Evolutionary conservation across 306 rosid species (phyloP).

Genomic region (Glycine tomentella): DNA sequence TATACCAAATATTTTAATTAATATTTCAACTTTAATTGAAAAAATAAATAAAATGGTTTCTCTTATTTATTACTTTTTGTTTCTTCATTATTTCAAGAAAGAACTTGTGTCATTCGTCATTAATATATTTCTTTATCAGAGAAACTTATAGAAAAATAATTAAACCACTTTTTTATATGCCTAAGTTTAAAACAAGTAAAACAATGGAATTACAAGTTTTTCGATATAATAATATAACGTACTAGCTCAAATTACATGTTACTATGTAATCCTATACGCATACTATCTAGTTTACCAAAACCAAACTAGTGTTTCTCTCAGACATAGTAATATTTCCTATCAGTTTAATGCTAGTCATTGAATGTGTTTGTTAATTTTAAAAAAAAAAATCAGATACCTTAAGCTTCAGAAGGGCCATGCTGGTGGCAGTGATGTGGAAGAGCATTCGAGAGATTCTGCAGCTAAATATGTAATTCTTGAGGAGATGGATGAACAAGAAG

Average conservation of each 20-base stretch:
- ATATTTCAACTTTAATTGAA: too few relatives aligned
- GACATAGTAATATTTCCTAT: constrained; percentile 17
- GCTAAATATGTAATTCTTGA: constrained; percentile 91
- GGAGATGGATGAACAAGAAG: constrained; percentile 79
- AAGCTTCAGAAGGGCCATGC: constrained; percentile 68
- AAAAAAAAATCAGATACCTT: constrained; percentile 62
- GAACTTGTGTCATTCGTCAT: too few relatives aligned
- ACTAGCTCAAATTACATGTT: not conserved
- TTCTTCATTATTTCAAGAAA: too few relatives aligned
- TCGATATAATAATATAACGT: not conserved
- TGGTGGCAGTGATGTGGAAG: constrained; percentile 52
- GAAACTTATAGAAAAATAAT: too few relatives aligned
- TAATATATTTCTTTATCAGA: too few relatives aligned
- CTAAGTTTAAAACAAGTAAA: not conserved
- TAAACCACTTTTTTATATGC: too few relatives aligned
- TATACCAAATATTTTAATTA: too few relatives aligned
- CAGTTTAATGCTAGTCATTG: constrained; percentile 4
- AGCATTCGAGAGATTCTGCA: constrained; percentile 52
- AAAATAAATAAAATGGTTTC: too few relatives aligned
- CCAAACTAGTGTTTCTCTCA: constrained; percentile 12
- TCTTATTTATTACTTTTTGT: too few relatives aligned
- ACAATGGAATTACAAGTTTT: constrained; percentile 30
- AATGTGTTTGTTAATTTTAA: not conserved
- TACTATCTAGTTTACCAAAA: constrained; percentile 10
- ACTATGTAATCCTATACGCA: not conserved